Evolutionary conservation across 176 grass and related monocot species (phyloP).

Genomic region (Zea mays): Zm-B73-REFERENCE-NAM-5.0 NC_050097.1:18385501-18386000

Average conservation of each 20-base stretch:
- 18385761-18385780: conserved; percentile 92
- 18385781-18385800: conserved; percentile 63
- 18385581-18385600: conserved; percentile 79
- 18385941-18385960: conserved; percentile 46
- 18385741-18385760: conserved; percentile 77
- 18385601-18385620: conserved; percentile 97
- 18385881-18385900: conserved; percentile 72
- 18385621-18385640: conserved; percentile 88
- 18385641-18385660: conserved; percentile 95
- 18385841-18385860: conserved; percentile 92
- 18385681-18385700: conserved; percentile 1
- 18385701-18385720: conserved; percentile 23
- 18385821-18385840: conserved; percentile 77
- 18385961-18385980: conserved; percentile 5
- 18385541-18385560: conserved; percentile 79
- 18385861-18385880: conserved; percentile 86
- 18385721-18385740: conserved; percentile 66
- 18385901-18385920: conserved; percentile 75
- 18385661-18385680: background rate
- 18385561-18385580: conserved; percentile 85
- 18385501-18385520: conserved; percentile 52
- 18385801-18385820: conserved; percentile 64
- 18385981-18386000: background rate
- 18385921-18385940: conserved; percentile 59
- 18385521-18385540: conserved; percentile 69